Conservation (phyloP, 2,329 filamentous ascomycete species). For the Cytospora piceicola region DNA sequence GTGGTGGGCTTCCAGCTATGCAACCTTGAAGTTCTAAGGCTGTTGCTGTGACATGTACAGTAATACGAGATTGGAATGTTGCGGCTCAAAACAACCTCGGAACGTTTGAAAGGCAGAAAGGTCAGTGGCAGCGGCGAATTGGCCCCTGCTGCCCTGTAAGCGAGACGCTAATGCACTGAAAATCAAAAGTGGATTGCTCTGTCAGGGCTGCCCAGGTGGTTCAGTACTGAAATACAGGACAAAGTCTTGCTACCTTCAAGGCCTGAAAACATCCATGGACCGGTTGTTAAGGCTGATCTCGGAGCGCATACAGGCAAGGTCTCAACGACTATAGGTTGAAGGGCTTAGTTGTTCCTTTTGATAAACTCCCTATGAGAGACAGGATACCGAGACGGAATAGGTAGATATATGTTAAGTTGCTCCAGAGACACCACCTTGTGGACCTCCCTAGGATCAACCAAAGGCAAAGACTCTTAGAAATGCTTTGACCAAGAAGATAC, state of each 20-base stretch:
- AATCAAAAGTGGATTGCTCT: background rate
- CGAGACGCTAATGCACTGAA: background rate
- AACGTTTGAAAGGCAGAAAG: too few species aligned
- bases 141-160: background rate
- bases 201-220: conserved; percentile 1
- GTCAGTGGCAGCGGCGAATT: background rate
- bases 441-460: too few species aligned
- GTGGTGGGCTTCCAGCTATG: background rate
- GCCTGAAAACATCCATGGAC: background rate
- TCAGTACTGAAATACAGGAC: background rate
- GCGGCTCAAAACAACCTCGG: background rate
- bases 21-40: background rate
- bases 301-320: too few species aligned
- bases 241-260: background rate
- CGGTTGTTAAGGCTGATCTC: too few species aligned
- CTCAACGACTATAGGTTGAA: too few species aligned
- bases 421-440: too few species aligned
- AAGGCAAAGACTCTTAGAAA: background rate
- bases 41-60: background rate
- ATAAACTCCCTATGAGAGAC: too few species aligned
- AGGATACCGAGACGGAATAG: too few species aligned
- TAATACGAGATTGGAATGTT: background rate
- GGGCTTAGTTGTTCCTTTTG: too few species aligned
- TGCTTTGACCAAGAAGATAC: background rate
- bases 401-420: too few species aligned